Evolutionary conservation across 2,329 filamentous ascomycete genomes (phyloP).

Genomic region (Xylariaceae sp.): DNA sequence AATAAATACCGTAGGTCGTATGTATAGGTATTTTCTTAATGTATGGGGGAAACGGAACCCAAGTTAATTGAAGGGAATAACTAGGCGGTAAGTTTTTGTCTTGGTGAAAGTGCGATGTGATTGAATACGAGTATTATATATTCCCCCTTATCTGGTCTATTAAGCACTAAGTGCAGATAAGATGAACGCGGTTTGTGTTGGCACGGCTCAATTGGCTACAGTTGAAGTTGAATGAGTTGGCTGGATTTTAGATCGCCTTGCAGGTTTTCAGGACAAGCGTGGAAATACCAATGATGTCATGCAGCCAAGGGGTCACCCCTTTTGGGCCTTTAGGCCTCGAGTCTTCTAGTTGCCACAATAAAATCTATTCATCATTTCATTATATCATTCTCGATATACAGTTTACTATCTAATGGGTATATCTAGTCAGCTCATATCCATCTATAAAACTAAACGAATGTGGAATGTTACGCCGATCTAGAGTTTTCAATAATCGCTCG

Average conservation of each 20-base stretch:
- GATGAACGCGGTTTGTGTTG: neutral
- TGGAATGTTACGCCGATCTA: too few species aligned
- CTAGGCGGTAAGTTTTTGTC: neutral
- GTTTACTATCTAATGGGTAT: neutral
- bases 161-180: neutral
- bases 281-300: neutral
- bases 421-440: too few species aligned
- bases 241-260: neutral
- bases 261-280: neutral
- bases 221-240: neutral
- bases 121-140: neutral
- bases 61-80: neutral
- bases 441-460: too few species aligned
- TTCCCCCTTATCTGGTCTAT: neutral
- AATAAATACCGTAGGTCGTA: too few species aligned
- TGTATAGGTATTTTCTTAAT: neutral
- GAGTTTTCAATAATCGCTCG: too few species aligned
- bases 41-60: neutral
- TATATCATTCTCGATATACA: neutral
- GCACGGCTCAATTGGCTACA: neutral
- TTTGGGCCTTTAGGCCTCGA: neutral
- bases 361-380: neutral
- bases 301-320: neutral
- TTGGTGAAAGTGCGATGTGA: neutral
- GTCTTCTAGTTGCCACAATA: neutral